A percentile compares a stretch with the other conserved stretches of the same genome.
These are phyloP conservation scores for Dendrobium chrysotoxum DNA, from an alignment of 106 monocot species.

Conservation along the genomic window DNA sequence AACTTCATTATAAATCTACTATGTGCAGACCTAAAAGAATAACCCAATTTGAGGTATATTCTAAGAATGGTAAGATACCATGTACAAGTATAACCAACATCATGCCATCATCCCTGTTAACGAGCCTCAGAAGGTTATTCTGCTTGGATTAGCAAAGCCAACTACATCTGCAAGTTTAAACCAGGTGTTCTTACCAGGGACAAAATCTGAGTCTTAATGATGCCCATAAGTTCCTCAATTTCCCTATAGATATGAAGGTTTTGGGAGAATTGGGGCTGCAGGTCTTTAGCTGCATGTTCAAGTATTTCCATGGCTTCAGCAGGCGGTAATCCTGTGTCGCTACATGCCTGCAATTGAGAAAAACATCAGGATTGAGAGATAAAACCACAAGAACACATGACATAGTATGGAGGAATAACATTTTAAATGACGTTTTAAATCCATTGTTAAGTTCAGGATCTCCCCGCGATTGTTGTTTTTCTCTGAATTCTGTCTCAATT, in stretches of 20 bases:
- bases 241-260: conserved; percentile 34
- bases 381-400: not conserved
- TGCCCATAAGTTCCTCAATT: conserved; percentile 23
- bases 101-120: not conserved
- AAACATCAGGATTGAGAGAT: not conserved
- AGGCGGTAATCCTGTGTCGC: conserved; percentile 21
- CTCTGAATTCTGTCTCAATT: too few relatives aligned
- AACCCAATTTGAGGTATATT: not conserved
- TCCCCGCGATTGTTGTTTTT: too few relatives aligned
- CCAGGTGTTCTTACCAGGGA: conserved; percentile 10
- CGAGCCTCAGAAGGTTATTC: not conserved
- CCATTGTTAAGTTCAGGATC: too few relatives aligned
- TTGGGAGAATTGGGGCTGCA: conserved; percentile 25
- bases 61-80: not conserved
- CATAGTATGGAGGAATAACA: too few relatives aligned
- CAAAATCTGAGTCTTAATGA: conserved; percentile 39
- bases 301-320: conserved; percentile 23
- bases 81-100: not conserved
- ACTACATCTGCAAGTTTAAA: not conserved
- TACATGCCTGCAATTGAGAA: conserved; percentile 9
- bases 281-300: conserved; percentile 19
- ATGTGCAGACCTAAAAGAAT: not conserved
- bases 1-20: not conserved
- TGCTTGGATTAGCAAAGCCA: not conserved
- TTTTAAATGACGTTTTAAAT: too few relatives aligned